phyloP scores from a whole-genome alignment of 495 filamentous ascomycete genomes.

The Penicillium cinerascens region DNA sequence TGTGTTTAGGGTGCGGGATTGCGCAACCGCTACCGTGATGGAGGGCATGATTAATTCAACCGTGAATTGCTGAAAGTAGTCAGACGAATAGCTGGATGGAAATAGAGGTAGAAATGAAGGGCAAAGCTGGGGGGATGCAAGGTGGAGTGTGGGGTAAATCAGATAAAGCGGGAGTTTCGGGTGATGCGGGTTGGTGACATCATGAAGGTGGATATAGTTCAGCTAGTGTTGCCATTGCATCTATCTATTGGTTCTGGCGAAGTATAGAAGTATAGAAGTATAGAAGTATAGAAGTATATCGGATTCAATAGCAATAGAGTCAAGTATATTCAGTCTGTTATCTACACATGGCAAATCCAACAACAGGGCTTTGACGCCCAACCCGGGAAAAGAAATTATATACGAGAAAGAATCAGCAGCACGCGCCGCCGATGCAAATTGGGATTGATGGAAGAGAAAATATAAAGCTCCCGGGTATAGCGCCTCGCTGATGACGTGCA shows the following conservation, averaged over 20 bases:
- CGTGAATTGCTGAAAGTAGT: too few species aligned
- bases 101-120: too few species aligned
- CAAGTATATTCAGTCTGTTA: constrained; percentile 10
- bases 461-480: constrained; percentile 35
- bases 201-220: not conserved
- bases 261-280: not conserved
- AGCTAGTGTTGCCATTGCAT: not conserved
- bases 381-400: constrained; percentile 19
- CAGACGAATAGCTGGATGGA: too few species aligned
- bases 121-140: not conserved
- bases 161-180: not conserved
- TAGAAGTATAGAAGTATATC: not conserved
- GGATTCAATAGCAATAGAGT: not conserved
- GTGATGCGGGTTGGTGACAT: not conserved
- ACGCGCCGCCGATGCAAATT: not conserved
- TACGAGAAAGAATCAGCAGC: constrained; percentile 10
- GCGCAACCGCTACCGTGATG: constrained; percentile 1
- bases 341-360: constrained; percentile 7
- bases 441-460: constrained; percentile 3
- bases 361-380: constrained; percentile 8
- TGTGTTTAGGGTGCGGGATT: constrained; percentile 57
- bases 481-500: constrained; percentile 35
- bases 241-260: not conserved
- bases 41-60: not conserved
- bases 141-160: not conserved